A percentile compares a stretch with the other conserved stretches of the same genome.
phyloP scores from a whole-genome alignment of 106 monocot genomes.

The Platanthera guangdongensis region DNA sequence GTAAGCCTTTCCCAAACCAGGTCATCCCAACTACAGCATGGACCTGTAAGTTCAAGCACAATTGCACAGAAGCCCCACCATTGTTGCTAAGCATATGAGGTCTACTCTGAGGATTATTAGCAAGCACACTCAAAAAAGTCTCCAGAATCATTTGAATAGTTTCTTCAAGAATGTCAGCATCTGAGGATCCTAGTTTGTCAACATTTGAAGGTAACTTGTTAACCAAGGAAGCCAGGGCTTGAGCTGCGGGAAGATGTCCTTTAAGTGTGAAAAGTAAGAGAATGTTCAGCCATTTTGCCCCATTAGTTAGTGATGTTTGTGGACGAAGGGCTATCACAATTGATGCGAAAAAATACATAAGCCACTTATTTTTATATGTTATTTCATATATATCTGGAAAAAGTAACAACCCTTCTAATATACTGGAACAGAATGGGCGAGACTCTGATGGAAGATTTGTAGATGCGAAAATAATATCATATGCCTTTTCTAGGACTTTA shows the following conservation, averaged over 20 bases:
- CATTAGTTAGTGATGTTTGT: conserved; percentile 45
- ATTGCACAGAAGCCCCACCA: not conserved
- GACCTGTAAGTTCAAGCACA: conserved; percentile 9
- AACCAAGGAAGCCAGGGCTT: conserved; percentile 77
- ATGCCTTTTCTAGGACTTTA: conserved; percentile 52
- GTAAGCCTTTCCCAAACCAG: conserved; percentile 91
- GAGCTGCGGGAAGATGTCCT: conserved; percentile 62
- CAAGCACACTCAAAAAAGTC: conserved; percentile 16
- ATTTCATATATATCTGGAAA: conserved; percentile 17
- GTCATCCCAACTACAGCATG: conserved; percentile 54
- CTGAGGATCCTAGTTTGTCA: conserved; percentile 16
- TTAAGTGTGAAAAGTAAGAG: conserved; percentile 46
- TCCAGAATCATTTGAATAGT: conserved; percentile 39
- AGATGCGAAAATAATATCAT: conserved; percentile 28
- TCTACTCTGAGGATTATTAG: conserved; percentile 7
- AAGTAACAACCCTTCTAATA: conserved; percentile 23
- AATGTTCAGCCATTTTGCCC: conserved; percentile 31
- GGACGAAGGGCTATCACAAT: conserved; percentile 61
- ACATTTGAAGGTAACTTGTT: conserved; percentile 60
- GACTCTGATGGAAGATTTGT: conserved; percentile 21
- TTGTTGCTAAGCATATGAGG: conserved; percentile 2
- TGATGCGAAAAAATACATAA: conserved; percentile 63
- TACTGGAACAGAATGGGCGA: conserved; percentile 7
- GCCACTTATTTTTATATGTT: conserved; percentile 34
- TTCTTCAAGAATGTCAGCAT: conserved; percentile 36